Conservation (phyloP, 805 yeast species). For the Nakazawaea peltata region DNA sequence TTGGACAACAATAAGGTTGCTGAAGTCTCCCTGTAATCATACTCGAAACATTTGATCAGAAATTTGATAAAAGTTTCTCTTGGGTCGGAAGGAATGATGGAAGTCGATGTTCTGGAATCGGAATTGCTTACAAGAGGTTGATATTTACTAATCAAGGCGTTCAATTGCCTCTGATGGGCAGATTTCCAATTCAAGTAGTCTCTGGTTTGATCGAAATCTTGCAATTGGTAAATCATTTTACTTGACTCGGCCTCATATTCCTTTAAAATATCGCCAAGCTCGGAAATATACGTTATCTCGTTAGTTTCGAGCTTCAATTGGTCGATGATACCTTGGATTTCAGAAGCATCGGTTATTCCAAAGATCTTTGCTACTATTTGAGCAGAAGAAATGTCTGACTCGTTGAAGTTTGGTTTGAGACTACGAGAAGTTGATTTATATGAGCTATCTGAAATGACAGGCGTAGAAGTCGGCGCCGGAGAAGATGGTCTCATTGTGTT, state of each 20-base stretch:
- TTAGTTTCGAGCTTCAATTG: slow-evolving; percentile 30
- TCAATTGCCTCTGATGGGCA: slow-evolving; percentile 24
- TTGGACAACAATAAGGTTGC: too few relatives aligned
- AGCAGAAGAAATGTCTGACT: slow-evolving; percentile 48
- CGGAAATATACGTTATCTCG: slow-evolving; percentile 15
- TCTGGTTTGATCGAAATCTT: slow-evolving; percentile 27
- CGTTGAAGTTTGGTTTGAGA: slow-evolving; percentile 40
- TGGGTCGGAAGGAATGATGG: too few relatives aligned
- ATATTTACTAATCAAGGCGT: slow-evolving; percentile 19
- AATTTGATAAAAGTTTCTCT: too few relatives aligned
- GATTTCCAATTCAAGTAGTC: slow-evolving; percentile 35
- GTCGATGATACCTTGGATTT: slow-evolving; percentile 48
- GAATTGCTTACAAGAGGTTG: too few relatives aligned
- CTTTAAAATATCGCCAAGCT: not conserved
- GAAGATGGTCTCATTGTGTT: slow-evolving; percentile 14
- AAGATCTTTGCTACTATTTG: slow-evolving; percentile 42
- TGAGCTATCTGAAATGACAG: too few relatives aligned
- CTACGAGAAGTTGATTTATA: too few relatives aligned
- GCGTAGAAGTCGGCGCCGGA: not conserved
- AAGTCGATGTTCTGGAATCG: too few relatives aligned
- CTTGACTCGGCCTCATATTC: slow-evolving; percentile 19
- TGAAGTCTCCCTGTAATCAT: too few relatives aligned
- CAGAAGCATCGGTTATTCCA: slow-evolving; percentile 32
- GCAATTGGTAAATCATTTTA: slow-evolving; percentile 21
- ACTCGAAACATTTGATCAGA: too few relatives aligned